These are phyloP conservation scores for Gnetum montanum DNA, from an alignment of 75 land plant species.

Conservation along the genomic window DNA sequence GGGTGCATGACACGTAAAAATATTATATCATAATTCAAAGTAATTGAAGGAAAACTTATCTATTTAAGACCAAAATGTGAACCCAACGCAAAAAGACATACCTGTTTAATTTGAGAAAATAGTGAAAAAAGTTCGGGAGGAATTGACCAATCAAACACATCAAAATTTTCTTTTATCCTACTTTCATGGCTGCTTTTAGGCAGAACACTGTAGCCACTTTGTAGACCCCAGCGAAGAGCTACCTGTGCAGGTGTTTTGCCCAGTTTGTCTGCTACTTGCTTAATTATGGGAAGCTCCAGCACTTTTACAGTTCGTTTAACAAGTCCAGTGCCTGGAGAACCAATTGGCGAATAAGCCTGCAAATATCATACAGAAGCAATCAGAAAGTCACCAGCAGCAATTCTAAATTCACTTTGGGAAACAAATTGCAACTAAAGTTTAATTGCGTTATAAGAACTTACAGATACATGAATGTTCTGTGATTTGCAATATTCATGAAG, in stretches of 20 bases:
- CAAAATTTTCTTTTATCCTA: conserved; percentile 46
- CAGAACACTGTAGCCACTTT: conserved; percentile 51
- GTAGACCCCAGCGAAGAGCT: conserved; percentile 68
- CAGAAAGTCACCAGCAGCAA: not conserved
- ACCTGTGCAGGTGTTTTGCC: conserved; percentile 60
- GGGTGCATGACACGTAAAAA: not conserved
- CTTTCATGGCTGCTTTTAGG: conserved; percentile 54
- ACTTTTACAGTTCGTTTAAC: conserved; percentile 12
- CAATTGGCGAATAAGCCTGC: conserved; percentile 57
- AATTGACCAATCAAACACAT: conserved; percentile 56
- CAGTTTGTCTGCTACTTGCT: conserved; percentile 31
- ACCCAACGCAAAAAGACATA: too few species aligned
- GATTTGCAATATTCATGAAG: conserved; percentile 14
- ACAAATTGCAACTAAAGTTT: not conserved
- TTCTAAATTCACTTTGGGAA: not conserved
- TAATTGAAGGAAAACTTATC: not conserved
- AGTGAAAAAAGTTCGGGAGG: conserved; percentile 38
- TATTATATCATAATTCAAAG: not conserved
- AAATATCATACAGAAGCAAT: not conserved
- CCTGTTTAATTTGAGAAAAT: conserved; percentile 59
- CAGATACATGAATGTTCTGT: conserved; percentile 22
- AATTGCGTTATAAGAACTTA: conserved; percentile 4
- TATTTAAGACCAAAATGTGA: not conserved
- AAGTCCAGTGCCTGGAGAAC: conserved; percentile 23
- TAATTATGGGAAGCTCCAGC: conserved; percentile 28